Base-by-base conservation (phyloP, 2,329 filamentous ascomycete genomes). In the Neocucurbitaria cava region DNA sequence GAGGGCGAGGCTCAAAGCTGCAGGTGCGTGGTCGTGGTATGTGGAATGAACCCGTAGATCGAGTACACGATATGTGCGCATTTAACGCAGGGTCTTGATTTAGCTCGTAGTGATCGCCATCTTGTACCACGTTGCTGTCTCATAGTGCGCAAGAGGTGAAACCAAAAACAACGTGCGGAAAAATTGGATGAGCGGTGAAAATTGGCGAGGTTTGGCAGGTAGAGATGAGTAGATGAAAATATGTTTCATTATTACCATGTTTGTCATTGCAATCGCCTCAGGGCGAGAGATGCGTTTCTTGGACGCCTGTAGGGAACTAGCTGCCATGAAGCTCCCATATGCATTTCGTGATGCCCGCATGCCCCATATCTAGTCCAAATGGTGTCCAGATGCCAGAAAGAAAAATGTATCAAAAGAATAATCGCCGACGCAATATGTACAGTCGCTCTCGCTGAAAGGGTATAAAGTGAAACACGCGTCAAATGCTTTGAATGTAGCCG, bases 361-460 rank as follows among this genome's bases (percentile, higher is more conserved):
- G 52, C 20, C 15, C 24, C 33, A 24, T 45, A 46, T 35, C 46
- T 28, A 40, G 31, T 6, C 35, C 35, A 35, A 31, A 40, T 1
- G 33, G 20, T 44, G 18, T 52, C 47, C 46, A 58, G 24, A 44
- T 49, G 36, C 21, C 31, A 23, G 28, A 24, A 48, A 49, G 47
- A 41, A 4, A 30, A 49, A 28, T 42, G 41, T 9, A 17, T 42
- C 40, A 13, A 17, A 20, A 50, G 18, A 17, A 11, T n/a, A 42
- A 21, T n/a, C 41, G 26, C 38, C 31, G 24, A 47, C 46, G 39
- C 41, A 43, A 43, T 54, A 54, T 57, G 24, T 57, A 57, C 54
- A 57, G 39, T 24, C 51, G 52, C 52, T 52, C 28, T 58, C 51
- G 55, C 50, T 54, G n/a, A 48, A 54, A 54, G 54, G 48, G 52